Evolutionary conservation across 495 filamentous ascomycete species (phyloP).

Genomic region (Podospora tetraspora): DNA sequence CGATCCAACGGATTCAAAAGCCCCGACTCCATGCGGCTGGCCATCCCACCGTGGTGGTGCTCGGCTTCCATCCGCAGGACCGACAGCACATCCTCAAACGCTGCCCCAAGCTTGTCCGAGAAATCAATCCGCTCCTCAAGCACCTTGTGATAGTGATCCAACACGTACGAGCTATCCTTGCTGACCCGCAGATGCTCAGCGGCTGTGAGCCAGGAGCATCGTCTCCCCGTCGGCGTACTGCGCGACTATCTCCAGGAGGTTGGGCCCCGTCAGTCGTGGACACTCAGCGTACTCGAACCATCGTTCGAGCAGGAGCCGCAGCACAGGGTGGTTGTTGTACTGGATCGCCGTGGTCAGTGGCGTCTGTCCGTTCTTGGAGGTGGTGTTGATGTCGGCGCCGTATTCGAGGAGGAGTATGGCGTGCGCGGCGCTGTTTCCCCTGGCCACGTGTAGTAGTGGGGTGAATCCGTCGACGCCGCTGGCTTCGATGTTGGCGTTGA

Average conservation of each 20-base stretch:
- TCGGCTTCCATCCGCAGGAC: neutral
- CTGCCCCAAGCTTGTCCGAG: neutral
- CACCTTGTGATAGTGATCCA: neutral
- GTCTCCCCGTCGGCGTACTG: neutral
- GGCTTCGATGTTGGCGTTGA: conserved; percentile 10
- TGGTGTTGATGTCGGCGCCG: conserved; percentile 17
- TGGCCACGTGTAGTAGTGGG: conserved; percentile 8
- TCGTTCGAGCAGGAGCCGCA: conserved; percentile 5
- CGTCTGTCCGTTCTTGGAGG: conserved; percentile 9
- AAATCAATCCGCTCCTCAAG: neutral
- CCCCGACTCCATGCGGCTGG: neutral
- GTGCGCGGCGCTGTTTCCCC: conserved; percentile 8
- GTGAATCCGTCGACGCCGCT: conserved; percentile 10
- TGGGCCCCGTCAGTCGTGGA: neutral
- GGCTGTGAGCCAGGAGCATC: neutral
- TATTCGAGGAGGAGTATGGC: conserved; percentile 16
- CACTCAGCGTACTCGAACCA: neutral
- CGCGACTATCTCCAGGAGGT: neutral
- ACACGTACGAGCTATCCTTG: neutral
- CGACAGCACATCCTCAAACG: neutral
- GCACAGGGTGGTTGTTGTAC: conserved; percentile 16
- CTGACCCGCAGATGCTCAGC: neutral
- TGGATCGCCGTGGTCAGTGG: conserved; percentile 15
- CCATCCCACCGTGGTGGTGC: neutral
- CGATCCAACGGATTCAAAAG: neutral